Percentiles rank a stretch among this genome's conserved stretches.
Evolutionary conservation across 441 rosid genomes (phyloP).

Genomic region (Brassica balearica): DNA sequence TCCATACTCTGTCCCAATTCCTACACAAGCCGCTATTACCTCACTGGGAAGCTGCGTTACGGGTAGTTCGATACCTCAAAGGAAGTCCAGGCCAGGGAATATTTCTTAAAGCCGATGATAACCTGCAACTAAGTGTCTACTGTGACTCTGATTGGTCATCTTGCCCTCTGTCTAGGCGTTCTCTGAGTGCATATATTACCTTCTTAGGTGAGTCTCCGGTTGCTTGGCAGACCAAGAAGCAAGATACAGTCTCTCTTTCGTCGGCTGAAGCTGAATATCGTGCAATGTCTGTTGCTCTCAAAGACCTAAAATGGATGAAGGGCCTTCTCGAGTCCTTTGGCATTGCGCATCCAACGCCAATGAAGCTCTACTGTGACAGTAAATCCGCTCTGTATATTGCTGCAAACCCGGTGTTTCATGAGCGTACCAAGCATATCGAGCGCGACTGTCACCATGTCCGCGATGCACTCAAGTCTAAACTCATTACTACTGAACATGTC

Average conservation of each 20-base stretch:
- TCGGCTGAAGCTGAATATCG: neutral
- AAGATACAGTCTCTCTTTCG: neutral
- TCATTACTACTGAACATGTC: neutral
- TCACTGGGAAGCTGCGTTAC: neutral
- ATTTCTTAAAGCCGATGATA: neutral
- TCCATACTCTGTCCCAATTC: neutral
- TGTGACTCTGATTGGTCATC: neutral
- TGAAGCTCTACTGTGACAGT: neutral
- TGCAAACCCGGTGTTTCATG: neutral
- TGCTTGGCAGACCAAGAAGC: neutral
- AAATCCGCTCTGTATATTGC: neutral
- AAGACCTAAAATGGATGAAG: neutral
- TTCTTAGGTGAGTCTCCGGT: neutral
- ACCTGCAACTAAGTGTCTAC: neutral
- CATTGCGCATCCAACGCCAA: neutral
- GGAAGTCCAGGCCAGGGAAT: neutral
- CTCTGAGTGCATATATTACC: neutral
- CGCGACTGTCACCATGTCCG: neutral
- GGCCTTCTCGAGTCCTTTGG: neutral
- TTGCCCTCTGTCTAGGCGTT: neutral
- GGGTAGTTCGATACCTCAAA: neutral
- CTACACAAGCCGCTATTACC: neutral
- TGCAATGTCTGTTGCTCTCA: neutral
- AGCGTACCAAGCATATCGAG: neutral
- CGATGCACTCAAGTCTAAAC: neutral